Conservation (phyloP, 169 alveolate species). For the Sarcocystis neurona region DNA sequence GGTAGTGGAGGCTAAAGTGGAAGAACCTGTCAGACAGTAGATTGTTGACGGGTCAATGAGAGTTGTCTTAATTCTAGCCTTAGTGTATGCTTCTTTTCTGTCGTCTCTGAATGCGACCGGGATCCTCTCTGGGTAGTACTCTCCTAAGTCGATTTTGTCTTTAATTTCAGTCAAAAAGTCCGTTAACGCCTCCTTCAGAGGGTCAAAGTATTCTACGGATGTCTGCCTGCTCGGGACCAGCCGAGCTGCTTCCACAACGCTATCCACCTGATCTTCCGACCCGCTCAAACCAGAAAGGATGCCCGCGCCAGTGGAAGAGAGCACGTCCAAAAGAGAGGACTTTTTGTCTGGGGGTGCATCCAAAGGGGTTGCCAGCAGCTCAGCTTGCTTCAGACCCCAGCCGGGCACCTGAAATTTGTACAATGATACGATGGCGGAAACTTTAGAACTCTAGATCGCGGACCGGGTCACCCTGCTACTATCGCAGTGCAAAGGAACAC, state of each 20-base stretch:
- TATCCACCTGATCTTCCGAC: background rate
- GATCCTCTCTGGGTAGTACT: constrained; percentile 51
- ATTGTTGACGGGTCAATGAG: constrained; percentile 28
- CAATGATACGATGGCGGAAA: too few relatives aligned
- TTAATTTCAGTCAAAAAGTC: constrained; percentile 56
- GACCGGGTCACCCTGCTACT: too few relatives aligned
- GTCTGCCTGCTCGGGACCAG: background rate
- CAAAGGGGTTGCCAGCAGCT: background rate
- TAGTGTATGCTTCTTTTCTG: constrained; percentile 39
- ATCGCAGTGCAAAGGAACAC: too few relatives aligned
- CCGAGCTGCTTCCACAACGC: constrained; percentile 10
- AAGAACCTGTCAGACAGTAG: constrained; percentile 42
- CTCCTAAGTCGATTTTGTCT: constrained; percentile 51
- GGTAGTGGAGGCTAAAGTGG: background rate
- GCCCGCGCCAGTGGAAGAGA: constrained; percentile 1
- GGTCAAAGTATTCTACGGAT: constrained; percentile 46
- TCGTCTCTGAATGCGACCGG: constrained; percentile 24
- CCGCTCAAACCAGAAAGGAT: background rate
- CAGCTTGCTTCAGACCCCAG: background rate
- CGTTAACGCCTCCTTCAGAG: constrained; percentile 34
- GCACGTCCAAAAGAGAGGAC: background rate
- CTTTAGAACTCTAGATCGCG: too few relatives aligned
- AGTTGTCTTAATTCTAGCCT: constrained; percentile 55
- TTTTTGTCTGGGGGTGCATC: constrained; percentile 11
- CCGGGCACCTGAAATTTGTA: constrained; percentile 22